A percentile compares a stretch with the other conserved stretches of the same genome.
Conservation (phyloP, 345 rosid species). For the Geranium rotundifolium region DNA sequence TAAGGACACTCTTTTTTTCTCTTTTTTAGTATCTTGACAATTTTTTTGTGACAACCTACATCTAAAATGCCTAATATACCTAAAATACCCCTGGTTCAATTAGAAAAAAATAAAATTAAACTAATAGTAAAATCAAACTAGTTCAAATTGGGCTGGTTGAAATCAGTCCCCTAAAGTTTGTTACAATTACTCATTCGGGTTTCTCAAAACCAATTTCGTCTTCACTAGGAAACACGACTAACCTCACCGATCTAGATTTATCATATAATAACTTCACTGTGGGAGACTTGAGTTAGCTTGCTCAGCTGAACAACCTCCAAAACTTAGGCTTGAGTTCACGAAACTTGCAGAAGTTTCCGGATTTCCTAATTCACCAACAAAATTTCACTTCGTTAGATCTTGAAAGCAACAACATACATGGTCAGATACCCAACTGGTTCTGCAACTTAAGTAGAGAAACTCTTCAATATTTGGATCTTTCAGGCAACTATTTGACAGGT, state of each 20-base stretch:
- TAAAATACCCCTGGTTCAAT: too few relatives aligned
- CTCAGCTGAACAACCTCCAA: too few relatives aligned
- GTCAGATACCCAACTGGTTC: background rate
- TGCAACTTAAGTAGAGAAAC: background rate
- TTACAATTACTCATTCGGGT: background rate
- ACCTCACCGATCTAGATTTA: background rate
- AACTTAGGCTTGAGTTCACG: background rate
- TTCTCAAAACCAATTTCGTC: background rate
- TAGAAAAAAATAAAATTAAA: too few relatives aligned
- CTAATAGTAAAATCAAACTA: too few relatives aligned
- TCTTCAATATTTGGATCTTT: background rate
- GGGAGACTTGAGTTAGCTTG: background rate
- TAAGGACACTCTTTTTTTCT: too few relatives aligned
- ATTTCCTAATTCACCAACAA: slow-evolving; percentile 2
- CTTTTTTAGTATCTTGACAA: too few relatives aligned
- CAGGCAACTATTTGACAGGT: background rate
- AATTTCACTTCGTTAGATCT: too few relatives aligned
- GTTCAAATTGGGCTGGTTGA: too few relatives aligned
- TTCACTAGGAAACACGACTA: background rate
- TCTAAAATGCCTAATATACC: too few relatives aligned
- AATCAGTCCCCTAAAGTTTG: background rate
- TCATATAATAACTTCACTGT: background rate
- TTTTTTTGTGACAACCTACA: too few relatives aligned
- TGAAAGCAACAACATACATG: background rate
- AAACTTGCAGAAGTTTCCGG: background rate